phyloP scores from a whole-genome alignment of 768 basidiomycete genomes.

The Daedaleopsis nitida region DNA sequence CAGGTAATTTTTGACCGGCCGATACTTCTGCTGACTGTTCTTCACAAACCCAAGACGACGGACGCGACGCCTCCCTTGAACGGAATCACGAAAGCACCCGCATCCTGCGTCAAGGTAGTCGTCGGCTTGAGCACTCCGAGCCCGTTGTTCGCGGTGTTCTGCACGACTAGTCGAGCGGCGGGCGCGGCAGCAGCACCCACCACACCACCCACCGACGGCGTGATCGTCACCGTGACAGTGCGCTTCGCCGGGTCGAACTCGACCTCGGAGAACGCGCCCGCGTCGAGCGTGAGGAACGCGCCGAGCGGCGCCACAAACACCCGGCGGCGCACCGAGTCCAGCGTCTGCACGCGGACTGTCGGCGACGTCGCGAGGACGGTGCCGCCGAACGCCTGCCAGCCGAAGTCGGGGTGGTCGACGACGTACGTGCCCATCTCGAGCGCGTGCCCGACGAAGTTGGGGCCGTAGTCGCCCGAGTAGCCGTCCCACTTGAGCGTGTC shows the following conservation, averaged over 20 bases:
- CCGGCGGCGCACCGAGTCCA: constrained; percentile 50
- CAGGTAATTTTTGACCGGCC: too few relatives aligned
- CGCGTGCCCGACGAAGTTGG: constrained; percentile 56
- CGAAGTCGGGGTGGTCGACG: constrained; percentile 56
- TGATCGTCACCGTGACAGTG: constrained; percentile 44
- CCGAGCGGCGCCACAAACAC: constrained; percentile 55
- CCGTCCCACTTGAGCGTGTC: constrained; percentile 60
- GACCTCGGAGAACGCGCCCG: constrained; percentile 51
- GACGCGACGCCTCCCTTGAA: constrained; percentile 41
- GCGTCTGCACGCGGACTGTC: constrained; percentile 44
- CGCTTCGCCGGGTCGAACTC: constrained; percentile 41
- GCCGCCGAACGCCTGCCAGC: constrained; percentile 64
- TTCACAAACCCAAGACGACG: constrained; percentile 19
- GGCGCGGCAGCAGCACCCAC: constrained; percentile 47
- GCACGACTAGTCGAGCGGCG: constrained; percentile 46
- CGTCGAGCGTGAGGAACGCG: constrained; percentile 47
- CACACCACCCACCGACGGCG: constrained; percentile 41
- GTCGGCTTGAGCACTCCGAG: constrained; percentile 43
- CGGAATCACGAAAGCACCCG: constrained; percentile 50
- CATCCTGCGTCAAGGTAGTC: constrained; percentile 38
- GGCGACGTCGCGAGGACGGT: constrained; percentile 44
- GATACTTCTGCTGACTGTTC: too few relatives aligned
- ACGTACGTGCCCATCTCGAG: constrained; percentile 49
- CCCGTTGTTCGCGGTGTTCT: constrained; percentile 42
- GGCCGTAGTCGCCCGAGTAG: constrained; percentile 62